phyloP scores from a whole-genome alignment of 108 stramenopile species.

The Cyclotella distinguenda region DNA sequence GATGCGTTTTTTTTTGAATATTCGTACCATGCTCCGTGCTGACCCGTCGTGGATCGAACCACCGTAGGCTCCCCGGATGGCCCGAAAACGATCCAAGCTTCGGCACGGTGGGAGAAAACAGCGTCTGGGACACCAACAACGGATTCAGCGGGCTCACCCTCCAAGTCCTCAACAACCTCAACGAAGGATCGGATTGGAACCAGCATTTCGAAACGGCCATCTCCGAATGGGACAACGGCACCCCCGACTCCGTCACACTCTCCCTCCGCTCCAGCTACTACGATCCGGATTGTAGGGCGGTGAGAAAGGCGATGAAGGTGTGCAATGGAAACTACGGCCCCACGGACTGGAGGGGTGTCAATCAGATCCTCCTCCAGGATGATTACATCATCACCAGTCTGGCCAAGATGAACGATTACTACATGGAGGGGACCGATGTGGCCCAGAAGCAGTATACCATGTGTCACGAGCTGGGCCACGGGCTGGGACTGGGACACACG shows the following conservation, averaged over 20 bases:
- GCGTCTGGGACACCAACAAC: constrained; percentile 41
- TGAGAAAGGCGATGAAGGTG: constrained; percentile 59
- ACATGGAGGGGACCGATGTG: constrained; percentile 49
- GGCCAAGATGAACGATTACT: constrained; percentile 82
- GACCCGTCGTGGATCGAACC: not conserved
- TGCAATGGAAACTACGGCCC: constrained; percentile 86
- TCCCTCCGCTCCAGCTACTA: constrained; percentile 18
- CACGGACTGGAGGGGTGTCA: constrained; percentile 78
- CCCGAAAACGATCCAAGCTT: constrained; percentile 45
- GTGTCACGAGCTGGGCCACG: constrained; percentile 64
- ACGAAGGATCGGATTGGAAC: constrained; percentile 52
- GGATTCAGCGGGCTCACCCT: constrained; percentile 47
- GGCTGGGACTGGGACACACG: constrained; percentile 78
- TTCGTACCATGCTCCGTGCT: not conserved
- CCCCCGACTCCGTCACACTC: constrained; percentile 74
- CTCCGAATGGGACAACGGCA: constrained; percentile 72
- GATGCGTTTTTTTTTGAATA: not conserved
- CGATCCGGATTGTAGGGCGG: constrained; percentile 55
- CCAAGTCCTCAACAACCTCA: constrained; percentile 65
- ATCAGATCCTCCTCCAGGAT: constrained; percentile 53
- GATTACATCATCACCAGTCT: constrained; percentile 59
- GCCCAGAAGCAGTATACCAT: constrained; percentile 70
- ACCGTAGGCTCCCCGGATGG: constrained; percentile 44
- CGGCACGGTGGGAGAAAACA: constrained; percentile 42
- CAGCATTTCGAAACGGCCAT: constrained; percentile 50